Evolutionary conservation across 164 flowering plant species (phyloP), one percentile per base, ranked within the genome.

Genomic region (Berberis vulgaris): DNA sequence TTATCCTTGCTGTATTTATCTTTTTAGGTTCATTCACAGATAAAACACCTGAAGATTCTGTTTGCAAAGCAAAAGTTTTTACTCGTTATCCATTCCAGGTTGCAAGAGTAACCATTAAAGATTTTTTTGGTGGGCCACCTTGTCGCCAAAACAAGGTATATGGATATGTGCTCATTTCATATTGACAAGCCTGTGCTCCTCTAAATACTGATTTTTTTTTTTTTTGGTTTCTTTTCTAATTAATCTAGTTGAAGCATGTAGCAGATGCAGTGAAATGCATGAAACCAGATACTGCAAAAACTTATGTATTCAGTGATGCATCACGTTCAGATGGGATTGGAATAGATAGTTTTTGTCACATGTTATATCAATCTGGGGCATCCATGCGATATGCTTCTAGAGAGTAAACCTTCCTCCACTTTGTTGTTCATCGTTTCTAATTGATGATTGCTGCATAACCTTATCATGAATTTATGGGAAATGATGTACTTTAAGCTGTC

Each of bases 281-380:
- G 74, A 82, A 65, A 73, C 76, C 85, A 52, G 75, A 71, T 11
- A 76, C 70, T 78, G 94, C 97, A 70, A 87, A 80, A 13, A 78
- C 69, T 9, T 85, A 75, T 64, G 59, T 57, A 57, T 86, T 95
- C 69, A 59, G 2, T 58, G 80, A 83, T 71, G 84, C 67, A 46
- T 64, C 72, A 78, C 77, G 80, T 59, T 68, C 59, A 60, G 72
- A 68, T 46, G 64, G 75, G 53, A 74, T 81, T 68, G 96, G 96
- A 60, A 71, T 69, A 43, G 97, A 85, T 62, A 72, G 70, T 52
- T 76, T 91, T 66, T 72, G 41, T 42, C 66, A 80, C 62, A 79
- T 84, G 86, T 74, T 91, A 78, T 69, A 62, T 57, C 80, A 78
- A 12, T 79, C 82, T 71, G 97, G 96, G 65, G 96, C 88, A 74